phyloP scores from a whole-genome alignment of 768 basidiomycete species.

The Collybia sordida region DNA sequence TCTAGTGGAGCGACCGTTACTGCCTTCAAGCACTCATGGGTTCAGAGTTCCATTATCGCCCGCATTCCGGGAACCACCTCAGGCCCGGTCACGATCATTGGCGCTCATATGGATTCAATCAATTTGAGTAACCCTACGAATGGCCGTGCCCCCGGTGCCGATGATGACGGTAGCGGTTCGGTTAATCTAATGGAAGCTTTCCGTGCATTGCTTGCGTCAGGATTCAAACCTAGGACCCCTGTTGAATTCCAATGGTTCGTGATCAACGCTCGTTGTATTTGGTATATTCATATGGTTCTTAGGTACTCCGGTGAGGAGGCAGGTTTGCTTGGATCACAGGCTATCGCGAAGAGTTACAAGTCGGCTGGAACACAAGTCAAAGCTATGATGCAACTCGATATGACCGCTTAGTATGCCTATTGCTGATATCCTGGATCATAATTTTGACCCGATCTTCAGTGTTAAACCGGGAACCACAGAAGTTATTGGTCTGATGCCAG shows the following conservation, averaged over 20 bases:
- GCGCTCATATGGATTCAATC: constrained; percentile 28
- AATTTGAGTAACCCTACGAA: constrained; percentile 22
- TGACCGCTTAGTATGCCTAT: constrained; percentile 35
- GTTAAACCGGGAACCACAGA: constrained; percentile 42
- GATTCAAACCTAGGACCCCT: constrained; percentile 39
- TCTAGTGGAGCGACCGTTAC: constrained; percentile 21
- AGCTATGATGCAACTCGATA: constrained; percentile 46
- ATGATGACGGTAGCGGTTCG: constrained; percentile 41
- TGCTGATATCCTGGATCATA: constrained; percentile 8
- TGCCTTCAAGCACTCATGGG: constrained; percentile 13
- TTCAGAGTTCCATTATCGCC: constrained; percentile 20
- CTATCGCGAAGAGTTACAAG: constrained; percentile 46
- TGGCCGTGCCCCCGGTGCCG: constrained; percentile 33
- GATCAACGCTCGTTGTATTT: neutral
- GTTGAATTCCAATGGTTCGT: constrained; percentile 50
- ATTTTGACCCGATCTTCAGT: constrained; percentile 25
- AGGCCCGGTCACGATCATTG: constrained; percentile 23
- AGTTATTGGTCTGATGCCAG: constrained; percentile 33
- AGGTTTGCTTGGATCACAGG: constrained; percentile 48
- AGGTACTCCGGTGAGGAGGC: constrained; percentile 41
- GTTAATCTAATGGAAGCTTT: constrained; percentile 46
- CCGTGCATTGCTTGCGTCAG: constrained; percentile 37
- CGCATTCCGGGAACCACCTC: constrained; percentile 15
- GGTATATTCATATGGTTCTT: too few relatives aligned
- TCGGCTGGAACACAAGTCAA: constrained; percentile 35